phyloP scores from a whole-genome alignment of 495 filamentous ascomycete species.

The Daldinia loculata region DNA sequence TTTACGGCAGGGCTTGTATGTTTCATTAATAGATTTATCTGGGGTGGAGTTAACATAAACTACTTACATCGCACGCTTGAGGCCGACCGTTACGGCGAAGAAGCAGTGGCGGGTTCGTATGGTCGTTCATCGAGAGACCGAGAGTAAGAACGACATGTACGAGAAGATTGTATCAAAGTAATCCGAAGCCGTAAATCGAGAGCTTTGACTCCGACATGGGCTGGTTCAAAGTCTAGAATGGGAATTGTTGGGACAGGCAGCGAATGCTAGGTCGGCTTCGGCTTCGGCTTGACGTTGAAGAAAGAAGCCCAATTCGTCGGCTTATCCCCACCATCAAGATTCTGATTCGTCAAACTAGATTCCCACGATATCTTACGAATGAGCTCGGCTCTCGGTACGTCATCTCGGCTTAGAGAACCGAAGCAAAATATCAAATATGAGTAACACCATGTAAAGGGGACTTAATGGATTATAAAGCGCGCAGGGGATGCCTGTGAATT shows the following conservation, averaged over 20 bases:
- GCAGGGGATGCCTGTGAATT: neutral
- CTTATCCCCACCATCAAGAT: neutral
- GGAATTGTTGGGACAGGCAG: neutral
- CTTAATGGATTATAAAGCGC: neutral
- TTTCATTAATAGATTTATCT: constrained; percentile 10
- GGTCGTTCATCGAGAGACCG: constrained; percentile 8
- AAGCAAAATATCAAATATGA: neutral
- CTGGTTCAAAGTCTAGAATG: neutral
- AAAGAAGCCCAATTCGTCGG: neutral
- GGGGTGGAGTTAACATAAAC: neutral
- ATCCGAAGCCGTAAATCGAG: constrained; percentile 14
- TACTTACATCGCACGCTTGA: constrained; percentile 44
- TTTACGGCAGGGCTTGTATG: constrained; percentile 45
- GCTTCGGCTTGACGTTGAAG: constrained; percentile 33
- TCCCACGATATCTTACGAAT: neutral
- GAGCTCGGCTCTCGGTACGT: constrained; percentile 1
- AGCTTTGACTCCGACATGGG: constrained; percentile 3
- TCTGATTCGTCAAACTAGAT: constrained; percentile 17
- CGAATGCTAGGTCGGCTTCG: constrained; percentile 26
- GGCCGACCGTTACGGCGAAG: constrained; percentile 42
- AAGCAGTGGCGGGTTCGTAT: constrained; percentile 15
- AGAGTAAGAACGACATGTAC: neutral
- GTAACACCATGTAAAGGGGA: neutral
- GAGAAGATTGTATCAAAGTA: neutral
- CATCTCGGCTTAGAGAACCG: neutral